Conservation (phyloP, 805 yeast genomes). For the Komagataella kurtzmanii region DNA sequence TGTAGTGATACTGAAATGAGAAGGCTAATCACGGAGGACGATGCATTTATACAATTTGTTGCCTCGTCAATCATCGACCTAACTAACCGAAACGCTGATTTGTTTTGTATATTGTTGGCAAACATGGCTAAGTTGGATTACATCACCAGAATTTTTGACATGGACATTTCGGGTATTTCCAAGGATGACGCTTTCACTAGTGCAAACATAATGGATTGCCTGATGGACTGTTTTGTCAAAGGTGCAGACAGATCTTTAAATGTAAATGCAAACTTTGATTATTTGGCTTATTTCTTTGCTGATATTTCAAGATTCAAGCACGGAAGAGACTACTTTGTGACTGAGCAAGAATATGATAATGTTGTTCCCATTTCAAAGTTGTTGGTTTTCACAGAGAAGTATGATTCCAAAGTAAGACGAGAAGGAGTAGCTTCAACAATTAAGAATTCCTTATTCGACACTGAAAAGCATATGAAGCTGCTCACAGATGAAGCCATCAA, state of each 20-base stretch:
- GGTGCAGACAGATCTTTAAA: constrained; percentile 66
- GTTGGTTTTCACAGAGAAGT: constrained; percentile 71
- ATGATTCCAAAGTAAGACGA: constrained; percentile 67
- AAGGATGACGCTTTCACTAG: constrained; percentile 42
- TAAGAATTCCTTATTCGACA: constrained; percentile 78
- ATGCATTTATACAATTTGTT: constrained; percentile 34
- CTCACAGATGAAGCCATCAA: constrained; percentile 53
- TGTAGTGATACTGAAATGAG: constrained; percentile 62
- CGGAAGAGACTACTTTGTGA: constrained; percentile 70
- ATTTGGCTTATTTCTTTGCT: constrained; percentile 77
- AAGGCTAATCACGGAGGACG: constrained; percentile 51
- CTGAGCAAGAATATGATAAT: constrained; percentile 57
- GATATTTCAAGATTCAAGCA: constrained; percentile 66
- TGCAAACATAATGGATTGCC: constrained; percentile 51
- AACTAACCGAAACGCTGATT: constrained; percentile 58
- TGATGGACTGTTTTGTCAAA: constrained; percentile 82
- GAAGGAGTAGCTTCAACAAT: constrained; percentile 90
- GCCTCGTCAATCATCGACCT: constrained; percentile 36
- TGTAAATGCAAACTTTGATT: constrained; percentile 65
- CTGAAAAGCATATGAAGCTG: constrained; percentile 48
- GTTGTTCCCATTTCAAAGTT: constrained; percentile 75
- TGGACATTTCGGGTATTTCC: constrained; percentile 18
- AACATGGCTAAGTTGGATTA: constrained; percentile 73
- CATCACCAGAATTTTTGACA: constrained; percentile 37
- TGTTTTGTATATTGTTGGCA: constrained; percentile 72